phyloP scores from a whole-genome alignment of 352 stramenopile genomes.

The Globisporangium barbulae region DNA sequence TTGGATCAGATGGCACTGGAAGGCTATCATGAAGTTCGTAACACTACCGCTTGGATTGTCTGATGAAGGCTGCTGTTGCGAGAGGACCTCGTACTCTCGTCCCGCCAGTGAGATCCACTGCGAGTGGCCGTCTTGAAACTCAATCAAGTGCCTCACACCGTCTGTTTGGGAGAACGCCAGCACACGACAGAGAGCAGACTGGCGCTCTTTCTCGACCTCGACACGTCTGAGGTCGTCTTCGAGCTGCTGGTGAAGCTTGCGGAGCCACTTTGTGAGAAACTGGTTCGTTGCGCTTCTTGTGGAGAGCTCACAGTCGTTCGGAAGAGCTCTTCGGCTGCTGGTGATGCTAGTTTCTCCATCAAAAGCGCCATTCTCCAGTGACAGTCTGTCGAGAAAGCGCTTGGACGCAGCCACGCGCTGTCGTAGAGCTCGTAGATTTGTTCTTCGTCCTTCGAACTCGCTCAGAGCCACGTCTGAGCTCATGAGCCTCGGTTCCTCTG shows the following conservation, averaged over 20 bases:
- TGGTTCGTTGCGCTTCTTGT: neutral
- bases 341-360: neutral
- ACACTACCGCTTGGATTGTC: neutral
- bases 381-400: conserved; percentile 8
- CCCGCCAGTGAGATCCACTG: conserved; percentile 37
- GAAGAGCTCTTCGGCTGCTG: neutral
- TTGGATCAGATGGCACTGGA: conserved; percentile 26
- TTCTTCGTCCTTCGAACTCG: neutral
- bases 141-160: conserved; percentile 32
- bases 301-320: conserved; percentile 3
- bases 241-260: neutral
- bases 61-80: neutral
- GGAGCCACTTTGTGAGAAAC: conserved; percentile 12
- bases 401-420: conserved; percentile 3
- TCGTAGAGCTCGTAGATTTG: conserved; percentile 9
- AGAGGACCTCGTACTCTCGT: conserved; percentile 43
- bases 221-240: conserved; percentile 7
- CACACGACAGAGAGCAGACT: conserved; percentile 28
- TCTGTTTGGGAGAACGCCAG: conserved; percentile 37
- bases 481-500: conserved; percentile 17
- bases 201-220: conserved; percentile 10
- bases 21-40: conserved; percentile 3
- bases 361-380: no score
- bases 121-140: conserved; percentile 50
- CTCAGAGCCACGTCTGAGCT: conserved; percentile 10